phyloP scores from a whole-genome alignment of 768 basidiomycete genomes.

The Leccinum barrowsii region DNA sequence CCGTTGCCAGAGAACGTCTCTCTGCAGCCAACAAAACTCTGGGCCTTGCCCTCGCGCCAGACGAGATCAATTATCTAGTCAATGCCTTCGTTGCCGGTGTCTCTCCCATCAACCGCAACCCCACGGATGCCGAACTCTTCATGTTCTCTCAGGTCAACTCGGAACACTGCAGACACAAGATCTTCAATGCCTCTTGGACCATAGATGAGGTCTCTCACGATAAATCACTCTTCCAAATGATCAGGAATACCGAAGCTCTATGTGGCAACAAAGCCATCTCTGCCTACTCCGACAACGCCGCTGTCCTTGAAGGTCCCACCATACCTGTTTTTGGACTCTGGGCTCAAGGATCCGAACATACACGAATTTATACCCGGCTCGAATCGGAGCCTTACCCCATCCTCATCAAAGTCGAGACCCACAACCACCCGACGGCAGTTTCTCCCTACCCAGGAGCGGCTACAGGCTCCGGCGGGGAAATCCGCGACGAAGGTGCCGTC shows the following conservation, averaged over 20 bases:
- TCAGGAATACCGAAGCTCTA: constrained; percentile 88
- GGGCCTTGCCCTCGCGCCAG: constrained; percentile 84
- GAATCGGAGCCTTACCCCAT: constrained; percentile 75
- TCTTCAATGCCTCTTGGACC: constrained; percentile 97
- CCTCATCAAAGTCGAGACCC: constrained; percentile 96
- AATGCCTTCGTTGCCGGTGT: constrained; percentile 78
- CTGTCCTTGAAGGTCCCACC: constrained; percentile 72
- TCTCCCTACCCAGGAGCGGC: constrained; percentile 99
- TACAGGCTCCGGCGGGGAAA: constrained; percentile 97
- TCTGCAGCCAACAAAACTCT: constrained; percentile 74
- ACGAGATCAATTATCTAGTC: constrained; percentile 91
- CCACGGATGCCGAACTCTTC: constrained; percentile 97
- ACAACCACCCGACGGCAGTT: constrained; percentile 98
- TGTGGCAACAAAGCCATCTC: constrained; percentile 80
- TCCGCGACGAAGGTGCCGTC: constrained; percentile 95
- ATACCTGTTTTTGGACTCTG: constrained; percentile 73
- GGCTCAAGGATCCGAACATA: constrained; percentile 19
- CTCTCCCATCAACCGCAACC: constrained; percentile 70
- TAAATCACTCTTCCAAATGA: constrained; percentile 91
- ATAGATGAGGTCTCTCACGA: constrained; percentile 67
- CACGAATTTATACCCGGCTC: constrained; percentile 50
- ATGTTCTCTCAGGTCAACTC: constrained; percentile 99
- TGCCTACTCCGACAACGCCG: constrained; percentile 97
- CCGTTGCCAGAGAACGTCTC: constrained; percentile 59
- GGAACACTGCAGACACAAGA: constrained; percentile 99